A percentile compares a stretch with the other conserved stretches of the same genome.
phyloP scores from a whole-genome alignment of 805 yeast genomes.

The Crinitomyces ghanaensis region DNA sequence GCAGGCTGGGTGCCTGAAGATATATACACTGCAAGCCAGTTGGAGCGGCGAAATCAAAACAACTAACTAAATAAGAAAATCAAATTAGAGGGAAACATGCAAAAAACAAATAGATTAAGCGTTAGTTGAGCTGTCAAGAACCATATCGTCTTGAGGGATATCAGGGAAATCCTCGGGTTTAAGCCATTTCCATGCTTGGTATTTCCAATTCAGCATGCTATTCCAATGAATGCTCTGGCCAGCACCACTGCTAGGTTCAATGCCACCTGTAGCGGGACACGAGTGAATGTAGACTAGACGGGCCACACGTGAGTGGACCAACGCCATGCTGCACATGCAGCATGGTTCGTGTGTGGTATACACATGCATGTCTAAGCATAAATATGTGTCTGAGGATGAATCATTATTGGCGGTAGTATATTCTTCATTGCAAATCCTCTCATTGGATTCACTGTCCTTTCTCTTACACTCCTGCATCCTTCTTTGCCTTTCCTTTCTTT shows the following conservation, averaged over 20 bases:
- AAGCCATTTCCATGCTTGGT: constrained; percentile 66
- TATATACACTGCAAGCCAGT: too few species aligned
- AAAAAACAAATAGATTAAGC: not conserved
- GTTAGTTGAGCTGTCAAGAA: not conserved
- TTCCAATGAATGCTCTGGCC: constrained; percentile 67
- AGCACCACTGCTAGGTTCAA: constrained; percentile 46
- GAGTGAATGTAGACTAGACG: constrained; percentile 50
- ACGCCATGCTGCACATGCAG: constrained; percentile 92
- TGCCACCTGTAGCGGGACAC: constrained; percentile 41
- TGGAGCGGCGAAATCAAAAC: too few species aligned
- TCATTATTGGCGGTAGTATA: too few species aligned
- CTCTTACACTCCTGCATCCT: too few species aligned
- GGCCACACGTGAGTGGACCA: constrained; percentile 77
- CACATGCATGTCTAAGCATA: constrained; percentile 67
- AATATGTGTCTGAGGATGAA: too few species aligned
- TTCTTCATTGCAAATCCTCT: too few species aligned
- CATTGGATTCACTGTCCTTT: too few species aligned
- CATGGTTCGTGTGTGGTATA: constrained; percentile 95
- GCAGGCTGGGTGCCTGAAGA: too few species aligned
- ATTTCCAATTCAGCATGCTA: constrained; percentile 73
- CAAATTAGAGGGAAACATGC: too few species aligned
- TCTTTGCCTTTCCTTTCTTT: too few species aligned
- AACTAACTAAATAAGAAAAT: too few species aligned
- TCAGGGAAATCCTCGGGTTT: constrained; percentile 4
- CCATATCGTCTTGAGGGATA: constrained; percentile 1